Evolutionary conservation across 768 basidiomycete species (phyloP), one percentile per base, ranked within the genome.

Genomic region (Pleurotus ostreatus): DNA sequence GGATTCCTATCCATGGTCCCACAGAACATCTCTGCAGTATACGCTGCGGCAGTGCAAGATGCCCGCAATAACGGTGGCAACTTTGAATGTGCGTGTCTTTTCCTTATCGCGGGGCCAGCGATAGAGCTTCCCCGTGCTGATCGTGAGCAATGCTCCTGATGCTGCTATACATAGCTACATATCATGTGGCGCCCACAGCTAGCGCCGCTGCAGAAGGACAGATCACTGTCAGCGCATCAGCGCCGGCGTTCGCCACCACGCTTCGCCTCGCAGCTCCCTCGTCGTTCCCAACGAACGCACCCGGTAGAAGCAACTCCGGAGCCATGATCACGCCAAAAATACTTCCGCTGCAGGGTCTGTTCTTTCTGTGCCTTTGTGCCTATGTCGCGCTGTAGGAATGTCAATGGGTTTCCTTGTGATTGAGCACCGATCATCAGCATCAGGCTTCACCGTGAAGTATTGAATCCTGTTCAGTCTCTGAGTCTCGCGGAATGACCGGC

Each of bases 1-100:
- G 88, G 87, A 1, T 71, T 89, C 49, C 70, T 82, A 45, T 88
- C 87, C 6, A 82, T 74, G 1, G 82, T 88, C 7, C 85, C 86
- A 11, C 25, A 63, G 4, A 76, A 86, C 58, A 83, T 84, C 0
- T 70, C 63, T 34, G 63, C 65, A 11, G 62, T 74, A n/a, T 63
- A 77, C 22, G 57, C 56, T 20, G 63, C 72, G 22, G 76, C 74
- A 5, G 71, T 78, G 5, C 52, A 62, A 11, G 67, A 73, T 46
- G 77, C 76, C 1, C 39, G 65, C 37, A 65, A 62, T 11, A 71
- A 73, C 55, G 73, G 73, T 5, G 72, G 74, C 3, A 66, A 70
- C 44, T 78, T 77, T 47, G 71, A 73, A 57, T 62, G 75, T 74
- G 57, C 56, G 68, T 59, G 26, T 20, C 4, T 34, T 15, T 37